Evolutionary conservation across 1,139 yeast species (phyloP).

Genomic region (Torulaspora globosa): DNA sequence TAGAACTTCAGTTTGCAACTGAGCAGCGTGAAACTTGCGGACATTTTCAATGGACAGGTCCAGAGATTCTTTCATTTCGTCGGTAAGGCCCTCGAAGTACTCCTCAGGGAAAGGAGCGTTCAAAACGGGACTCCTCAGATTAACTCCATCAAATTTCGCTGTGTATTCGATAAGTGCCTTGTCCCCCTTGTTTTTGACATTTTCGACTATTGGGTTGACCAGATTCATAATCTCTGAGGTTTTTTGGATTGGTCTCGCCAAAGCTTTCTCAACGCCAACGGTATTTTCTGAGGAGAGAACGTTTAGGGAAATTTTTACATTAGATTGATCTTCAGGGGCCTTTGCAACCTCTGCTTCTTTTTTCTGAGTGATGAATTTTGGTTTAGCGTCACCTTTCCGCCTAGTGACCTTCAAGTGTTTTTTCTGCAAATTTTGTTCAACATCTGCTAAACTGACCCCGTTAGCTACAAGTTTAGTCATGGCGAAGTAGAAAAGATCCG

Average conservation of each 20-base stretch:
- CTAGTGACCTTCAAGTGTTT: slow-evolving; percentile 85
- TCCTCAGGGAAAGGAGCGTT: slow-evolving; percentile 79
- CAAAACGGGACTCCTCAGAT: slow-evolving; percentile 65
- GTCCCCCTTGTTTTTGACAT: slow-evolving; percentile 76
- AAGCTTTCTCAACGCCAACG: slow-evolving; percentile 52
- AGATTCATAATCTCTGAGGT: slow-evolving; percentile 88
- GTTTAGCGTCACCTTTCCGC: slow-evolving; percentile 94
- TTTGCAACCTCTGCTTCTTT: slow-evolving; percentile 22
- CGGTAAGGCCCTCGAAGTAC: slow-evolving; percentile 58
- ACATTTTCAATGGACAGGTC: slow-evolving; percentile 88
- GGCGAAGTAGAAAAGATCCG: slow-evolving; percentile 89
- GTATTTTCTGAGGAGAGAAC: slow-evolving; percentile 50
- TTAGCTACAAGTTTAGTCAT: slow-evolving; percentile 78
- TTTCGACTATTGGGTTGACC: slow-evolving; percentile 82
- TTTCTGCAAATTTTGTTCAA: slow-evolving; percentile 77
- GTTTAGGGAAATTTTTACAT: slow-evolving; percentile 53
- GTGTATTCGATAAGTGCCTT: slow-evolving; percentile 81
- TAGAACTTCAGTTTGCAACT: slow-evolving; percentile 64
- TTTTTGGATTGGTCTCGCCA: slow-evolving; percentile 86
- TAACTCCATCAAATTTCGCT: slow-evolving; percentile 83
- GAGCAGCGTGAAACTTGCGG: slow-evolving; percentile 90
- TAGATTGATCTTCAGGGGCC: slow-evolving; percentile 21
- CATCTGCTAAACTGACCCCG: slow-evolving; percentile 75
- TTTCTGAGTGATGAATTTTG: slow-evolving; percentile 50
- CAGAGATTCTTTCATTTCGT: slow-evolving; percentile 77